Evolutionary conservation across 805 yeast species (phyloP).

Genomic region (Starmerella apis): DNA sequence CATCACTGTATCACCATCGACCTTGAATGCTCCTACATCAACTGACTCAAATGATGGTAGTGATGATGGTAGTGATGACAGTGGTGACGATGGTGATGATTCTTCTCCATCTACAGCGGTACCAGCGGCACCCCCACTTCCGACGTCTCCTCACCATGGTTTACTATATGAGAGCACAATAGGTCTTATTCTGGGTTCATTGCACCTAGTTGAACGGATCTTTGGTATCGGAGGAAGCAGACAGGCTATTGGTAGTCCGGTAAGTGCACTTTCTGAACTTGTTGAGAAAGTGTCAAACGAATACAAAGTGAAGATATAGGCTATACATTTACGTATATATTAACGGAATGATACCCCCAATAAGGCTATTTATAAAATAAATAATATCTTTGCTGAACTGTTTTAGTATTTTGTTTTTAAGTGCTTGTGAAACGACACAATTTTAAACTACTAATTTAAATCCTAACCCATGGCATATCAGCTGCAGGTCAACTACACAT

Average conservation of each 20-base stretch:
- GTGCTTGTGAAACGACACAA: too few relatives aligned
- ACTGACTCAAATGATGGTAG: background rate
- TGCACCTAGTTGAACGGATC: slow-evolving; percentile 10
- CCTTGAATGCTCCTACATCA: background rate
- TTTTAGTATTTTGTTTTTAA: too few relatives aligned
- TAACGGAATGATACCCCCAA: too few relatives aligned
- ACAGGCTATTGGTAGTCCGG: background rate
- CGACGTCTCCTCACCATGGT: slow-evolving; percentile 10
- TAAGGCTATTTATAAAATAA: too few relatives aligned
- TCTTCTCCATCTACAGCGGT: background rate
- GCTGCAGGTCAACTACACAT: too few relatives aligned
- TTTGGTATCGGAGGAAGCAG: slow-evolving; percentile 6
- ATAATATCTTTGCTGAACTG: background rate
- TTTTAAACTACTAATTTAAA: too few relatives aligned
- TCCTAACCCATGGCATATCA: too few relatives aligned
- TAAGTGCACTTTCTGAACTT: slow-evolving; percentile 22
- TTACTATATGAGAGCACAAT: slow-evolving; percentile 12
- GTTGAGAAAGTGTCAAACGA: slow-evolving; percentile 8
- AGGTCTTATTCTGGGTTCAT: slow-evolving; percentile 10
- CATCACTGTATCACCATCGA: slow-evolving; percentile 7
- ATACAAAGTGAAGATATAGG: background rate
- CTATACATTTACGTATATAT: background rate
- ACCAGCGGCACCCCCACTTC: slow-evolving; percentile 3
- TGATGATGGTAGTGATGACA: slow-evolving; percentile 5
- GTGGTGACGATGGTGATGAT: background rate